These are phyloP conservation scores for Moringa oleifera DNA, from an alignment of 345 rosid species.

Conservation along the genomic window DNA sequence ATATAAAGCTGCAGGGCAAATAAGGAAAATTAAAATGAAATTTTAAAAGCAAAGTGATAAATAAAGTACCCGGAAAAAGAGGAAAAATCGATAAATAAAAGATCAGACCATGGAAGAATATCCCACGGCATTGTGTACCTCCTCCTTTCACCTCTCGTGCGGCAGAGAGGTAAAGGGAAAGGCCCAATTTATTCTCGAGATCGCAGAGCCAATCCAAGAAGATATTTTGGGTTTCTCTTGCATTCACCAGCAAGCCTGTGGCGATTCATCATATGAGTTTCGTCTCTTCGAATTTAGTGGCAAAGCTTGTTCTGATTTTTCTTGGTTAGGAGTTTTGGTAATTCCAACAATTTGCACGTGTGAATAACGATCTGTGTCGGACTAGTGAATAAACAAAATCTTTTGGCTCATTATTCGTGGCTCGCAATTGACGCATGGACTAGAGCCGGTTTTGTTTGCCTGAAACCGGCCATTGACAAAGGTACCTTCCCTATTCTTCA, in stretches of 20 bases:
- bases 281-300: background rate
- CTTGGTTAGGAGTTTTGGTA: too few relatives aligned
- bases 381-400: background rate
- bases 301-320: background rate
- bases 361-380: too few relatives aligned
- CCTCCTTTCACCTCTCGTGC: background rate
- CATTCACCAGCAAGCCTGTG: background rate
- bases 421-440: background rate
- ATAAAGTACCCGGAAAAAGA: too few relatives aligned
- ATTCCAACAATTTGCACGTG: background rate
- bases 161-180: background rate
- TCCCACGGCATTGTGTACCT: background rate
- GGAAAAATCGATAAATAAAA: background rate
- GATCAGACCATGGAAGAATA: background rate
- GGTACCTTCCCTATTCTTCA: background rate
- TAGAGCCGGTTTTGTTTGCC: constrained; percentile 1
- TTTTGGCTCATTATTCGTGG: background rate
- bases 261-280: background rate
- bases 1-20: too few relatives aligned
- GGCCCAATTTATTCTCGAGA: background rate
- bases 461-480: constrained; percentile 3
- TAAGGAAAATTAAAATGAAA: too few relatives aligned
- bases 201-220: background rate
- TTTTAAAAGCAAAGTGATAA: too few relatives aligned
- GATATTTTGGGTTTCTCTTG: background rate